A percentile compares a stretch with the other conserved stretches of the same genome.
Conservation (phyloP, 2,329 filamentous ascomycete species). For the Cercospora janseana region DNA sequence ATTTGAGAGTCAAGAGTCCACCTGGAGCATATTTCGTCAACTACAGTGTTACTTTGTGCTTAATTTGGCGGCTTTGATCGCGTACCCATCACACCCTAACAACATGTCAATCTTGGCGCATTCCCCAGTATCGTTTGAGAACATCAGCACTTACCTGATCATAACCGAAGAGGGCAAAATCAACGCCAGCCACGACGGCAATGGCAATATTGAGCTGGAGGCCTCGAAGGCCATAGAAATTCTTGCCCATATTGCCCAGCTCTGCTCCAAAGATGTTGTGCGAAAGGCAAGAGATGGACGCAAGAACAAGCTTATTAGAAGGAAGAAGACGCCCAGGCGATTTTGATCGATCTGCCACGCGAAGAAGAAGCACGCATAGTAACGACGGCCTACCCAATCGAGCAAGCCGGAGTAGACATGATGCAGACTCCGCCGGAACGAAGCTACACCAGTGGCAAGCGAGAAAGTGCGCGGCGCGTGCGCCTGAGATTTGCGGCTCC, state of each 20-base stretch:
- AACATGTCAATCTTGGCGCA: slow-evolving; percentile 28
- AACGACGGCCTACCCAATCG: slow-evolving; percentile 7
- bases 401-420: slow-evolving; percentile 11
- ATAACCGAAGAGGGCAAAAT: slow-evolving; percentile 34
- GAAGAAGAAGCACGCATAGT: slow-evolving; percentile 8
- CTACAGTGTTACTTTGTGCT: too few species aligned
- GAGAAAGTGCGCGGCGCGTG: slow-evolving; percentile 2
- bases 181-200: slow-evolving; percentile 46
- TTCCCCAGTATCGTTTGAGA: background rate
- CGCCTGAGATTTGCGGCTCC: background rate
- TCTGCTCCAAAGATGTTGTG: background rate
- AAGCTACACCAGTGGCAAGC: slow-evolving; percentile 3
- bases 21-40: slow-evolving; percentile 1
- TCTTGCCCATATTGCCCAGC: slow-evolving; percentile 22
- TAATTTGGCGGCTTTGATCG: too few species aligned
- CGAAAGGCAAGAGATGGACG: background rate
- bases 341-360: slow-evolving; percentile 6
- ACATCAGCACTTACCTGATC: slow-evolving; percentile 18
- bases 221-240: slow-evolving; percentile 45
- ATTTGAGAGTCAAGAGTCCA: slow-evolving; percentile 44
- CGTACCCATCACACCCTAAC: slow-evolving; percentile 41
- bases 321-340: slow-evolving; percentile 12
- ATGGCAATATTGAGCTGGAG: slow-evolving; percentile 44
- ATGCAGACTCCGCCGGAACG: slow-evolving; percentile 8
- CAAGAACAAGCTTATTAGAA: slow-evolving; percentile 5